phyloP scores from a whole-genome alignment of 768 basidiomycete genomes.

The Sporobolomyces roseus region DNA sequence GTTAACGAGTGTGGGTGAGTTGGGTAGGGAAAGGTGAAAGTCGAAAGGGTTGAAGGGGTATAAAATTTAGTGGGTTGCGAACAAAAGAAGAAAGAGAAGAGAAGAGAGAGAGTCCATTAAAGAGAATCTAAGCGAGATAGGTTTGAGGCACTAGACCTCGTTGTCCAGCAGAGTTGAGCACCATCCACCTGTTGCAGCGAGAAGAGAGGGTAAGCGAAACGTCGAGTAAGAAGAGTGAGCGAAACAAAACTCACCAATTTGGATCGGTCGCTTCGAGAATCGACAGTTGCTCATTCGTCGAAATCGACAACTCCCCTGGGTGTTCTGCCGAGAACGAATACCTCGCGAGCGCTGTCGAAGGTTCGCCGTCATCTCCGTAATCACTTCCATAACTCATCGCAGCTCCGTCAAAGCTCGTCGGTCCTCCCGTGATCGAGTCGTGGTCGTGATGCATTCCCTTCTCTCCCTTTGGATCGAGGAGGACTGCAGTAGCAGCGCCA shows the following conservation, averaged over 20 bases:
- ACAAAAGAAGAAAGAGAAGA: neutral
- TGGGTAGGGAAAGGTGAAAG: slow-evolving; percentile 3
- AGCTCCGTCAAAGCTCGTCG: slow-evolving; percentile 17
- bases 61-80: slow-evolving; percentile 1
- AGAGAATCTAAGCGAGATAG: slow-evolving; percentile 11
- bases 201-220: neutral
- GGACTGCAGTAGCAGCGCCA: slow-evolving; percentile 46
- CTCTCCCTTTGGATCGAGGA: slow-evolving; percentile 37
- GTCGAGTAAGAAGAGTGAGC: neutral
- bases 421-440: slow-evolving; percentile 24
- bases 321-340: slow-evolving; percentile 47
- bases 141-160: slow-evolving; percentile 30
- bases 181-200: slow-evolving; percentile 24
- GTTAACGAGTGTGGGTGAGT: neutral
- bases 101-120: neutral
- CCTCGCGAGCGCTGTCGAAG: slow-evolving; percentile 44
- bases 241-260: slow-evolving; percentile 28
- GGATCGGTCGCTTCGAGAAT: slow-evolving; percentile 43
- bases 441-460: slow-evolving; percentile 28
- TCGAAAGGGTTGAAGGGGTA: slow-evolving; percentile 9
- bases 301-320: slow-evolving; percentile 48
- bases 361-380: slow-evolving; percentile 42
- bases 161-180: slow-evolving; percentile 15
- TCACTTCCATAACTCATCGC: slow-evolving; percentile 41
- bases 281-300: slow-evolving; percentile 46